Evolutionary conservation across 805 yeast genomes (phyloP).

Genomic region (Ogataea zsoltii): DNA sequence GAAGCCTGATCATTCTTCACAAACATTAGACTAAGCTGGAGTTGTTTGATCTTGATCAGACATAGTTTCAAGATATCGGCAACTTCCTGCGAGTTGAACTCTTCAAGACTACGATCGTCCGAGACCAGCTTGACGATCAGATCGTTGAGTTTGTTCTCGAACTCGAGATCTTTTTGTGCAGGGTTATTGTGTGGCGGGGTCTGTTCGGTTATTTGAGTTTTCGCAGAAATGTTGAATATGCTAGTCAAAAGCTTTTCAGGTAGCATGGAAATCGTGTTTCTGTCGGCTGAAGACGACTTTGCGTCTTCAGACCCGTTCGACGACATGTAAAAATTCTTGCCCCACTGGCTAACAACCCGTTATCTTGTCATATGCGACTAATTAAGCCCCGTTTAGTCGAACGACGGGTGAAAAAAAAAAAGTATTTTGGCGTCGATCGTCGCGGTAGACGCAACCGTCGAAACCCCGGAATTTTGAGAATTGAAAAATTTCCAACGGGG

Average conservation of each 20-base stretch:
- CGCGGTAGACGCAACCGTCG: background rate
- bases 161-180: constrained; percentile 8
- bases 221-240: constrained; percentile 6
- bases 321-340: too few species aligned
- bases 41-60: constrained; percentile 21
- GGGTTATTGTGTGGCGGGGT: background rate
- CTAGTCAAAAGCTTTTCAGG: constrained; percentile 6
- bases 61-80: constrained; percentile 18
- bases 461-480: background rate
- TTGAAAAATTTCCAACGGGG: background rate
- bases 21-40: constrained; percentile 17
- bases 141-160: constrained; percentile 20
- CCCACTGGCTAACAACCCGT: background rate
- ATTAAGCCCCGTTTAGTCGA: background rate
- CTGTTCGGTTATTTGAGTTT: background rate
- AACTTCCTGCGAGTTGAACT: constrained; percentile 9
- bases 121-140: constrained; percentile 13
- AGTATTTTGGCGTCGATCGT: background rate
- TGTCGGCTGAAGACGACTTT: background rate
- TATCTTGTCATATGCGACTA: constrained; percentile 4
- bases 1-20: constrained; percentile 19
- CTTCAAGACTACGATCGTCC: background rate
- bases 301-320: background rate
- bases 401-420: background rate
- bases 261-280: background rate